Percentiles rank a stretch among this genome's conserved stretches.
Conservation (phyloP, 495 filamentous ascomycete genomes). For the Tuber calosporum region DNA sequence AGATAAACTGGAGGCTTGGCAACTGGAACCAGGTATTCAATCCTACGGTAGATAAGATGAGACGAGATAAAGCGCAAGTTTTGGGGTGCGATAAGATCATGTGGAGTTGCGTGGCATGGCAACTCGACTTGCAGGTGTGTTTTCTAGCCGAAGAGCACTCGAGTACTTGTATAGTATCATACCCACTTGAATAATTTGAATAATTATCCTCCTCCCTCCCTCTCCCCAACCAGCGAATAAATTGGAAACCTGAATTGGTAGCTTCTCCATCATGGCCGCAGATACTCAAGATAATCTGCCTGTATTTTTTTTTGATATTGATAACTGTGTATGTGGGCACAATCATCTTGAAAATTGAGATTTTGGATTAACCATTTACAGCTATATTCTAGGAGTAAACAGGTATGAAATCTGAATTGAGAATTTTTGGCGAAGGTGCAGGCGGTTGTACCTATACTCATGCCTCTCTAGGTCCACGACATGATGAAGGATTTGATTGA, state of each 20-base stretch:
- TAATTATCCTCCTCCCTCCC: neutral
- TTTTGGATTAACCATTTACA: constrained; percentile 36
- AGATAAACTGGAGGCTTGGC: neutral
- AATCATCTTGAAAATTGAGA: neutral
- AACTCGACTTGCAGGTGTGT: too few species aligned
- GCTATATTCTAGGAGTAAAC: constrained; percentile 53
- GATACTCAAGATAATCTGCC: constrained; percentile 44
- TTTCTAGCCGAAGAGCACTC: neutral
- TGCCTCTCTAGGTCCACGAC: constrained; percentile 47
- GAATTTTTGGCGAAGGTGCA: neutral
- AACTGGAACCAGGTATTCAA: neutral
- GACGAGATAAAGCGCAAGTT: neutral
- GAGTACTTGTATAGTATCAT: neutral
- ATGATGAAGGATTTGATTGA: constrained; percentile 55
- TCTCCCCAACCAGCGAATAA: neutral
- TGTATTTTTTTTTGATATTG: constrained; percentile 88
- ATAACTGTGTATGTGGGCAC: constrained; percentile 71
- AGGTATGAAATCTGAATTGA: neutral
- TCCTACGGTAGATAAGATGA: neutral
- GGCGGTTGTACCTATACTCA: neutral
- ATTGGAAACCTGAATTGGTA: neutral
- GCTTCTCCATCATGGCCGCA: constrained; percentile 7
- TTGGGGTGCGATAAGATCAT: neutral
- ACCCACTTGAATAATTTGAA: neutral
- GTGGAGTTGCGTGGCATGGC: too few species aligned